These are phyloP conservation scores for Saccharomycopsis fibuligera DNA, from an alignment of 805 yeast genomes.

Conservation along the genomic window DNA sequence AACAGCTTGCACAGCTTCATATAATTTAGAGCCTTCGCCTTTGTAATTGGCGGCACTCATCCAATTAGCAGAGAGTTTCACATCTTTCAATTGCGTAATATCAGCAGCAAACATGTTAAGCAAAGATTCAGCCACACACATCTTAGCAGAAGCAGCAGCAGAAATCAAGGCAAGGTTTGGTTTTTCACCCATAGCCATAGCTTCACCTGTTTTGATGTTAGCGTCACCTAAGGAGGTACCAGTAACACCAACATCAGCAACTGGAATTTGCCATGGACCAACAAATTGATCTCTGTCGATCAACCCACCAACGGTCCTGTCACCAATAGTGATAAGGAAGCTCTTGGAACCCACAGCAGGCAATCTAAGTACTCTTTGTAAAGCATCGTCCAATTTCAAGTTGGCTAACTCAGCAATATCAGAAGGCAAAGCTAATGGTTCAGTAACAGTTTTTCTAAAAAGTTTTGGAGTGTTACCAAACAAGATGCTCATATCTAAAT, in stretches of 20 bases:
- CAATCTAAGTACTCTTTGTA: slow-evolving; percentile 74
- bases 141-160: slow-evolving; percentile 87
- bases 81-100: slow-evolving; percentile 61
- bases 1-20: slow-evolving; percentile 95
- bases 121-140: slow-evolving; percentile 93
- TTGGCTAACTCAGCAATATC: slow-evolving; percentile 29
- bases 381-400: slow-evolving; percentile 46
- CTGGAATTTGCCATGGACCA: slow-evolving; percentile 99
- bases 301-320: slow-evolving; percentile 94
- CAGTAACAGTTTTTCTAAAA: slow-evolving; percentile 68
- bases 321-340: slow-evolving; percentile 96
- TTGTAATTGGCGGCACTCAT: slow-evolving; percentile 94
- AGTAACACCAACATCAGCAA: slow-evolving; percentile 96
- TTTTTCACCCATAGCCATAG: slow-evolving; percentile 94
- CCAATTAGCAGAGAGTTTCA: slow-evolving; percentile 96
- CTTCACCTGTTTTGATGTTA: slow-evolving; percentile 81
- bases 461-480: slow-evolving; percentile 97
- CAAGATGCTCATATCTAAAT: slow-evolving; percentile 87
- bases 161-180: slow-evolving; percentile 85
- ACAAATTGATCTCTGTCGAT: slow-evolving; percentile 98
- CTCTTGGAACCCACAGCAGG: slow-evolving; percentile 95
- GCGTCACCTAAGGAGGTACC: slow-evolving; percentile 79
- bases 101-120: slow-evolving; percentile 88
- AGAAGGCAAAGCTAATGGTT: slow-evolving; percentile 44
- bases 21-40: slow-evolving; percentile 92